These are phyloP conservation scores for Trichodelitschia bisporula DNA, from an alignment of 495 filamentous ascomycete species.

Conservation along the genomic window DNA sequence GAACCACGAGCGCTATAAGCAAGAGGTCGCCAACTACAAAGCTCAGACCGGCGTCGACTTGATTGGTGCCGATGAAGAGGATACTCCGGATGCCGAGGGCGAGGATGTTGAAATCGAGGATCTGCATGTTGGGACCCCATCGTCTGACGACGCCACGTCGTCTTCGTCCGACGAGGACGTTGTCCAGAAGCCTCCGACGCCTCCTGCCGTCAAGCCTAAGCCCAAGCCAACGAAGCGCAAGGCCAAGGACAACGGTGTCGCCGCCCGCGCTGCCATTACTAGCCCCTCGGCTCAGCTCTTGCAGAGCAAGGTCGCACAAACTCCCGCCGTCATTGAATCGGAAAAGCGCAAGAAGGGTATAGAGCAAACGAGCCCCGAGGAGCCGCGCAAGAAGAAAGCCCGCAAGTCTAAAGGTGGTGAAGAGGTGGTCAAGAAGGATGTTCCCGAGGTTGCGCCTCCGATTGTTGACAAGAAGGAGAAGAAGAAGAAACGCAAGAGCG, in stretches of 20 bases:
- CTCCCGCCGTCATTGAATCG: conserved; percentile 1
- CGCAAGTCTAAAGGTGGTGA: conserved; percentile 4
- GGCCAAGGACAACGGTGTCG: conserved; percentile 1
- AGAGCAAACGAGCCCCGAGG: conserved; percentile 3
- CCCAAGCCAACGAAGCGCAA: neutral
- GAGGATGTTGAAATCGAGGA: neutral
- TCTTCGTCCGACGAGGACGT: neutral
- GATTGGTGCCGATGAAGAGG: neutral
- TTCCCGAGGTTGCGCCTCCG: neutral
- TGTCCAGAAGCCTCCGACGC: neutral
- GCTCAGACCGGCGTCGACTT: neutral
- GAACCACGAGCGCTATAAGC: conserved; percentile 49
- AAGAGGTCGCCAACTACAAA: conserved; percentile 3
- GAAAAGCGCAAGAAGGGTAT: neutral
- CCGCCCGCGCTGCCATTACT: neutral
- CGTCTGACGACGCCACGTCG: neutral
- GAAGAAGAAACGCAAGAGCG: conserved; percentile 6
- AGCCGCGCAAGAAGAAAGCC: conserved; percentile 5
- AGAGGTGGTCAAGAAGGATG: conserved; percentile 1
- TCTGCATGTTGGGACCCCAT: neutral
- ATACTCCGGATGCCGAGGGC: neutral
- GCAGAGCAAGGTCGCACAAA: too few relatives aligned
- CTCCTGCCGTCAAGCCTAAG: conserved; percentile 1
- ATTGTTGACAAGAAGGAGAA: conserved; percentile 2
- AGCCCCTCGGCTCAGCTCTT: neutral